A percentile compares a stretch with the other conserved stretches of the same genome.
Evolutionary conservation across 2,329 filamentous ascomycete species (phyloP).

Genomic region (Exophiala oligosperma): DNA sequence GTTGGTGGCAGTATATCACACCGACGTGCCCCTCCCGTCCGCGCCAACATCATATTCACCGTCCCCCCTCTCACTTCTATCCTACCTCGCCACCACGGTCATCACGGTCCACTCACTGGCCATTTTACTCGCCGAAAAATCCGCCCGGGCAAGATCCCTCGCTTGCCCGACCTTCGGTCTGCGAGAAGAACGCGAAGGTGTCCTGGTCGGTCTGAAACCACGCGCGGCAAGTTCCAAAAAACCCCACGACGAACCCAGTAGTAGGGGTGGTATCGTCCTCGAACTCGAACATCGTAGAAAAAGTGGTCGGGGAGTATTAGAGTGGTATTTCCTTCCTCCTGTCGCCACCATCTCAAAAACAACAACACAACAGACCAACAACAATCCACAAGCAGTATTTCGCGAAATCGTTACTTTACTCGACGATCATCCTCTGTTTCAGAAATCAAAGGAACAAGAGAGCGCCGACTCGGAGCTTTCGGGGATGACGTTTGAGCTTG

Average conservation of each 20-base stretch:
- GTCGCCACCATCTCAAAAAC: slow-evolving; percentile 2
- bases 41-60: slow-evolving; percentile 53
- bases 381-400: slow-evolving; percentile 41
- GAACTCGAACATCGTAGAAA: slow-evolving; percentile 85
- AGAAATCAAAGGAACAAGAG: slow-evolving; percentile 42
- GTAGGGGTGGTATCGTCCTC: slow-evolving; percentile 64
- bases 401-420: slow-evolving; percentile 62
- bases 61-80: slow-evolving; percentile 68
- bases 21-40: slow-evolving; percentile 65
- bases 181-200: slow-evolving; percentile 73
- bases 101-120: slow-evolving; percentile 71
- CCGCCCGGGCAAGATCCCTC: slow-evolving; percentile 73
- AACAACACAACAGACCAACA: slow-evolving; percentile 33
- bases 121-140: slow-evolving; percentile 72
- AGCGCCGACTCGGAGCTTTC: slow-evolving; percentile 55
- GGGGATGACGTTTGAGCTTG: slow-evolving; percentile 79
- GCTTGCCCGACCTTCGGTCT: slow-evolving; percentile 78
- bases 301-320: slow-evolving; percentile 74
- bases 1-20: slow-evolving; percentile 78
- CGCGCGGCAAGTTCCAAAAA: slow-evolving; percentile 11
- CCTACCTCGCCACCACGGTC: slow-evolving; percentile 86
- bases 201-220: slow-evolving; percentile 64
- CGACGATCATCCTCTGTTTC: slow-evolving; percentile 74
- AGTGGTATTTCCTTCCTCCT: slow-evolving; percentile 63
- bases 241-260: slow-evolving; percentile 25